Conservation (phyloP, 1,139 yeast genomes). For the Saccharomyces hybrid region DNA sequence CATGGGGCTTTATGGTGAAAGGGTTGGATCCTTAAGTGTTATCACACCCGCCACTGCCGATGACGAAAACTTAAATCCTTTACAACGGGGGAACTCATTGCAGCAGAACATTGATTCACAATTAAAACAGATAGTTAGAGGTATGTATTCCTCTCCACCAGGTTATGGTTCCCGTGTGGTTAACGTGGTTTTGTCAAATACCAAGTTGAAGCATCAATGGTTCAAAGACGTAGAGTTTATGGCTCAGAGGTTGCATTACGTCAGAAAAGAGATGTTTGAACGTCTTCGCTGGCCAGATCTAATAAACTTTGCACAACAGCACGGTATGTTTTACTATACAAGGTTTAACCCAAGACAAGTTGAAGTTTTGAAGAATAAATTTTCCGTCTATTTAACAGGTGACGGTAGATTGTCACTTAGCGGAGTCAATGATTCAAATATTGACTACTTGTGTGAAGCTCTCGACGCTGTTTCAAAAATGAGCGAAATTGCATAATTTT, state of each 20-base stretch:
- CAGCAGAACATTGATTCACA: slow-evolving; percentile 59
- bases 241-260: slow-evolving; percentile 68
- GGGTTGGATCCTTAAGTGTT: slow-evolving; percentile 71
- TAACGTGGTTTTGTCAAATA: slow-evolving; percentile 59
- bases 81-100: slow-evolving; percentile 11
- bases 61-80: neutral
- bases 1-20: slow-evolving; percentile 94
- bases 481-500: neutral
- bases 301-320: slow-evolving; percentile 49
- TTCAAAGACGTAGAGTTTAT: slow-evolving; percentile 64
- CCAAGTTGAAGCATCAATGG: slow-evolving; percentile 66
- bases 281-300: slow-evolving; percentile 80
- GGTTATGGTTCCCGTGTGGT: slow-evolving; percentile 90
- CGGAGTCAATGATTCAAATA: slow-evolving; percentile 74
- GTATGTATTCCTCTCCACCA: slow-evolving; percentile 90
- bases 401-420: slow-evolving; percentile 92
- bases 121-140: slow-evolving; percentile 62
- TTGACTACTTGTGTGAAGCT: slow-evolving; percentile 44
- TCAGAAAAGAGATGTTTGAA: slow-evolving; percentile 48
- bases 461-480: slow-evolving; percentile 13
- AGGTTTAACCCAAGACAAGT: slow-evolving; percentile 71
- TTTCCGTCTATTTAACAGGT: slow-evolving; percentile 72
- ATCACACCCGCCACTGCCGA: slow-evolving; percentile 38
- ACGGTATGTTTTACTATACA: slow-evolving; percentile 95
- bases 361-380: slow-evolving; percentile 57